Evolutionary conservation across 305 asterid species (phyloP), one percentile per base, ranked within the genome.

Genomic region (Fraxinus latifolia): DNA sequence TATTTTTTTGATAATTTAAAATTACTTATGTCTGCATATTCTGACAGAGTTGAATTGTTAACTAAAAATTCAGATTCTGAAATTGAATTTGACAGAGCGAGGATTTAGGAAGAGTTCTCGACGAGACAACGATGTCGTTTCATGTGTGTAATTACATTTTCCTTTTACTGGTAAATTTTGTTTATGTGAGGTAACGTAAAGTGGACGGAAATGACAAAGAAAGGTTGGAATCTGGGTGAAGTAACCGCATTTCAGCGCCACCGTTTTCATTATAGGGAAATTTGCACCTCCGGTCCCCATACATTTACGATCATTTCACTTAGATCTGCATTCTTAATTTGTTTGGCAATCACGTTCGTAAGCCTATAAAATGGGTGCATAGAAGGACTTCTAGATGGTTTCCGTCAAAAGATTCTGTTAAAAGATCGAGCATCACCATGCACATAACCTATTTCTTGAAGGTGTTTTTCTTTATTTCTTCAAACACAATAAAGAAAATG

Each of bases 351-450:
- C 62, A 53, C 6, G n/a, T 53, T n/a, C 3, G 77, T 7, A 62
- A 23, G 21, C 50, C 1, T 34, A 11, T 25, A 37, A 37, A 29
- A 27, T 25, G 78, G 62, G 21, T 87, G 85, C 78, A 34, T 73
- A 27, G 31, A 32, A n/a, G 21, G 1, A 2, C 21, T 50, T 50
- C 7, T 12, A 44, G 60, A 50, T 53, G 23, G 23, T 53, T 53
- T n/a, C 6, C 9, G 8, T 53, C 62, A n/a, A 53, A 53, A 50
- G 5, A 4, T 53, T 14, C 19, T 0, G 6, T 14, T 3, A 3
- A 47, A 47, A 12, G 58, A 5, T 14, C 58, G n/a, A 12, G 6
- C 3, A 4, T 14, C 58, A 47, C 19, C 58, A 47, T 3, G 58
- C 17, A 47, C 17, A 44, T 42, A 4, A 3, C 53, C 53, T 42